phyloP scores from a whole-genome alignment of 2,329 filamentous ascomycete genomes.

The Podosphaera xanthii region DNA sequence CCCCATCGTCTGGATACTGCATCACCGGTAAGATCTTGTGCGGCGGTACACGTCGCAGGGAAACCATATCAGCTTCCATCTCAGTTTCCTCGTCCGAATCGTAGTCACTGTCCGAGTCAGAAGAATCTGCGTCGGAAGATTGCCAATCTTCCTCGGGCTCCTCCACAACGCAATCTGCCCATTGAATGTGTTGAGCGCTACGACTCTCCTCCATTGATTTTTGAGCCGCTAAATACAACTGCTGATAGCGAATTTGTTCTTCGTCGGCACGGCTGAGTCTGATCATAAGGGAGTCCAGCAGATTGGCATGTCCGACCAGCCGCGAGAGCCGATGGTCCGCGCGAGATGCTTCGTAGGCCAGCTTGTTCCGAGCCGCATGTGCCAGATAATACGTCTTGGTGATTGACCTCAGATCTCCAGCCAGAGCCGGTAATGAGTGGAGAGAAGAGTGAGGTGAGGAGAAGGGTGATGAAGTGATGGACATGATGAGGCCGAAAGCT shows the following conservation, averaged over 20 bases:
- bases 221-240: conserved; percentile 50
- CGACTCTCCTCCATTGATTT: conserved; percentile 21
- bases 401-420: conserved; percentile 25
- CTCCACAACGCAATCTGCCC: conserved; percentile 59
- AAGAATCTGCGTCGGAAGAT: conserved; percentile 34
- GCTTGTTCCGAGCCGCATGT: conserved; percentile 90
- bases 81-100: conserved; percentile 29
- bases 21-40: conserved; percentile 12
- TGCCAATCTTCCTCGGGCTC: conserved; percentile 50
- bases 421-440: not conserved
- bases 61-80: conserved; percentile 26
- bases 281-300: conserved; percentile 88
- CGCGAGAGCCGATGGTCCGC: conserved; percentile 86
- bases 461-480: not conserved
- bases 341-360: conserved; percentile 71
- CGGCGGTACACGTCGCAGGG: conserved; percentile 25
- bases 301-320: conserved; percentile 93
- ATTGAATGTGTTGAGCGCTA: conserved; percentile 55
- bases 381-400: conserved; percentile 97
- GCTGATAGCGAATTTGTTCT: conserved; percentile 93
- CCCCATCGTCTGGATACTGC: conserved; percentile 22
- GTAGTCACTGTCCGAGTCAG: conserved; percentile 27
- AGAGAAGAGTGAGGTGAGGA: not conserved
- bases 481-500: not conserved
- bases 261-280: conserved; percentile 77